phyloP scores from a whole-genome alignment of 768 basidiomycete genomes.

The Astraeus odoratus region DNA sequence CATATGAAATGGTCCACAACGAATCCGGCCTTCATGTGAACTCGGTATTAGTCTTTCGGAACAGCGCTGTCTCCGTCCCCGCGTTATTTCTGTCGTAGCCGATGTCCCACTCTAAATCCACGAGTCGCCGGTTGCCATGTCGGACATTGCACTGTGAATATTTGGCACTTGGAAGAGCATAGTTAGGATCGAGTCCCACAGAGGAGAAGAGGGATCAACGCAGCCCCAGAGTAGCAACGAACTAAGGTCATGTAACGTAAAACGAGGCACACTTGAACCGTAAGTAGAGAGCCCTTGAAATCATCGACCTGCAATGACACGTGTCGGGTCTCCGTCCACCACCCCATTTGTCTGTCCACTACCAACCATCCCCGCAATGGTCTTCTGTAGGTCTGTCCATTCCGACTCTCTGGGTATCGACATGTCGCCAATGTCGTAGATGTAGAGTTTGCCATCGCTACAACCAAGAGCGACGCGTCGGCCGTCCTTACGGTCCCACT shows the following conservation, averaged over 20 bases:
- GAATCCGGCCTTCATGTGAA: conserved; percentile 12
- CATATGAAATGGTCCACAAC: conserved; percentile 1
- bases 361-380: conserved; percentile 59
- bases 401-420: conserved; percentile 83
- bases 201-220: too few relatives aligned
- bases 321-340: conserved; percentile 22
- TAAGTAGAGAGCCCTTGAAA: too few relatives aligned
- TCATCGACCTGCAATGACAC: conserved; percentile 30
- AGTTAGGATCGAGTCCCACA: too few relatives aligned
- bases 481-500: conserved; percentile 93
- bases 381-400: conserved; percentile 91
- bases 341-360: conserved; percentile 40
- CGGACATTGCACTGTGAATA: too few relatives aligned
- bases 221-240: too few relatives aligned
- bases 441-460: conserved; percentile 86
- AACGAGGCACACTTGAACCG: too few relatives aligned
- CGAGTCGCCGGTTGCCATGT: too few relatives aligned
- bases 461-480: conserved; percentile 85
- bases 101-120: conserved; percentile 10
- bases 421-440: conserved; percentile 94
- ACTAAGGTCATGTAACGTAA: too few relatives aligned
- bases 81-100: conserved; percentile 3
- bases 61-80: not conserved
- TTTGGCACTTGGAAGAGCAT: too few relatives aligned
- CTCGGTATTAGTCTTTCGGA: conserved; percentile 1